A percentile compares a stretch with the other conserved stretches of the same genome.
phyloP scores from a whole-genome alignment of 129 eudicot genomes.

The Rutidosis leptorrhynchoides region DNA sequence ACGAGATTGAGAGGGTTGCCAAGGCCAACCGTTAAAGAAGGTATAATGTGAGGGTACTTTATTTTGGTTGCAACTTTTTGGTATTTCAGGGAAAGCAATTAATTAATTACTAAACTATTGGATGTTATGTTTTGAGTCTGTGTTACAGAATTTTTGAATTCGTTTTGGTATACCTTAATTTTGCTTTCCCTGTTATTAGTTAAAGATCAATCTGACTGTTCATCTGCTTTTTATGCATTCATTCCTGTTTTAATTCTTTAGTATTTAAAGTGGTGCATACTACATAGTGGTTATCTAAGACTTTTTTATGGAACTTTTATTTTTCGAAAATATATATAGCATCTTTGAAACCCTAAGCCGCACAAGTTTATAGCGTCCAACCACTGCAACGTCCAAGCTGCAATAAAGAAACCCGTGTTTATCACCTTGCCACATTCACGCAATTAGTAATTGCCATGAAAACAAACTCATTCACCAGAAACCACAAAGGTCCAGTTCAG shows the following conservation, averaged over 20 bases:
- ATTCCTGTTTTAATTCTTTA: too few relatives aligned
- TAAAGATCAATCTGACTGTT: not conserved
- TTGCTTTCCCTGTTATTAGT: not conserved
- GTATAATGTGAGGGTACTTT: slow-evolving; percentile 13
- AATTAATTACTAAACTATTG: slow-evolving; percentile 13
- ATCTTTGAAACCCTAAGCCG: too few relatives aligned
- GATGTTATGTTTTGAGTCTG: slow-evolving; percentile 28
- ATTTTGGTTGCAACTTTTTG: slow-evolving; percentile 30
- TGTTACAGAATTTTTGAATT: not conserved
- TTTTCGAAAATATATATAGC: too few relatives aligned
- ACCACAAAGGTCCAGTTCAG: too few relatives aligned
- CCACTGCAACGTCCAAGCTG: too few relatives aligned
- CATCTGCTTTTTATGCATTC: not conserved
- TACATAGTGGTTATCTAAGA: too few relatives aligned
- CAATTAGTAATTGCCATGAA: too few relatives aligned
- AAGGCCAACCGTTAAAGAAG: slow-evolving; percentile 68
- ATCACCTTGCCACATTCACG: too few relatives aligned
- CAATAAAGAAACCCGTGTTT: too few relatives aligned
- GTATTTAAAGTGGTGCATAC: too few relatives aligned
- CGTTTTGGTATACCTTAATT: slow-evolving; percentile 11
- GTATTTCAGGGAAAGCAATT: slow-evolving; percentile 17
- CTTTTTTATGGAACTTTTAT: not conserved
- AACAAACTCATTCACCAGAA: too few relatives aligned
- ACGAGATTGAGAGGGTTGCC: slow-evolving; percentile 79
- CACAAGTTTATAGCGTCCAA: too few relatives aligned